phyloP scores from a whole-genome alignment of 768 basidiomycete species.

The Suillus weaverae region DNA sequence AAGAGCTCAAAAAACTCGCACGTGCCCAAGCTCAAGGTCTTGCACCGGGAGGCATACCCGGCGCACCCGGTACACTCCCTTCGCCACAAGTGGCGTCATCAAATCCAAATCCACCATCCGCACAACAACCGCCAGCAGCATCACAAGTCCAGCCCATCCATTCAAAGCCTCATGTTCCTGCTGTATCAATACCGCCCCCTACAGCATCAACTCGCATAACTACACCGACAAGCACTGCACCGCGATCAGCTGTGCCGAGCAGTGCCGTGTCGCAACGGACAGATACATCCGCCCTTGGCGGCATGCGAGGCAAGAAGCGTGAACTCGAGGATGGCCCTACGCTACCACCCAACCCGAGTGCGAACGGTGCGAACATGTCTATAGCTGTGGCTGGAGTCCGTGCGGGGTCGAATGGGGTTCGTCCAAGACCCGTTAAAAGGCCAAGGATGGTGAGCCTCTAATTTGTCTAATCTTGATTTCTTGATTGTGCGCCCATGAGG shows the following conservation, averaged over 20 bases:
- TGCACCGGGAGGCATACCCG: conserved; percentile 21
- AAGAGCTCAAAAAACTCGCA: conserved; percentile 69
- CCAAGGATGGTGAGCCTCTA: conserved; percentile 61
- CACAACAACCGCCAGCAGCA: conserved; percentile 24
- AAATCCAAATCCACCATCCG: conserved; percentile 22
- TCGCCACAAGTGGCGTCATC: conserved; percentile 34
- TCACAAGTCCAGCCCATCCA: conserved; percentile 14
- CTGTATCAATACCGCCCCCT: conserved; percentile 34
- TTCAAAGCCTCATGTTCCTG: conserved; percentile 30
- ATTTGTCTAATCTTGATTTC: neutral
- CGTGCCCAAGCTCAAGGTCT: conserved; percentile 47
- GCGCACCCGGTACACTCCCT: conserved; percentile 30
- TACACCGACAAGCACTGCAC: conserved; percentile 33
- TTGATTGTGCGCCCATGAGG: neutral
- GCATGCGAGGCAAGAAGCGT: conserved; percentile 35
- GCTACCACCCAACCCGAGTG: conserved; percentile 23
- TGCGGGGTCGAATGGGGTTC: conserved; percentile 55
- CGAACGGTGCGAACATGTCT: conserved; percentile 27
- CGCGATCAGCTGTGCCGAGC: conserved; percentile 28
- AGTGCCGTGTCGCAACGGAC: conserved; percentile 27
- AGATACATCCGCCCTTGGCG: conserved; percentile 10
- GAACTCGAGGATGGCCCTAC: conserved; percentile 27
- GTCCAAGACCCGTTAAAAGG: conserved; percentile 75
- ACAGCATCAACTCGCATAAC: conserved; percentile 28
- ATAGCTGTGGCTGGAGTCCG: conserved; percentile 48